phyloP scores from a whole-genome alignment of 2,329 filamentous ascomycete species.

The Parastagonospora avenae region DNA sequence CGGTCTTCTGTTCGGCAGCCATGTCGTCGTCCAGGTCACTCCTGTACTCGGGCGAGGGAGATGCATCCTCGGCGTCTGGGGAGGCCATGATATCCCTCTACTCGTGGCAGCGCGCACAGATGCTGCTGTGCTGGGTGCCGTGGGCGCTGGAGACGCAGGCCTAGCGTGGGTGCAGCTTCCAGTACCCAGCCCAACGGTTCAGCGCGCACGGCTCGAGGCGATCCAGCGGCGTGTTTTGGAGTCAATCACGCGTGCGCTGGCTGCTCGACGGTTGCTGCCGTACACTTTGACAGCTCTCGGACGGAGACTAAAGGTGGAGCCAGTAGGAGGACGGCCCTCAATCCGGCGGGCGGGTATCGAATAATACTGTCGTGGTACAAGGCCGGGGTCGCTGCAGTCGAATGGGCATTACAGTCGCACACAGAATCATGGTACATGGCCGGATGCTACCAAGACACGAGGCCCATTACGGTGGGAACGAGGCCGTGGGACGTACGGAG shows the following conservation, averaged over 20 bases:
- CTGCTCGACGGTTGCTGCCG: slow-evolving; percentile 43
- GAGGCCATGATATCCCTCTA: slow-evolving; percentile 54
- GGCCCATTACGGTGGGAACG: slow-evolving; percentile 40
- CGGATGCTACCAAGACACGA: slow-evolving; percentile 37
- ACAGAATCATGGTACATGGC: slow-evolving; percentile 39
- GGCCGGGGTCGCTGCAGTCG: slow-evolving; percentile 45
- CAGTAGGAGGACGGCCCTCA: slow-evolving; percentile 26
- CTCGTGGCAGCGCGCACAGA: slow-evolving; percentile 37
- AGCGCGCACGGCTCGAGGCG: slow-evolving; percentile 40
- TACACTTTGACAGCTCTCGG: slow-evolving; percentile 41
- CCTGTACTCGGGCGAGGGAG: slow-evolving; percentile 54
- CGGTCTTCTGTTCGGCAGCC: slow-evolving; percentile 49
- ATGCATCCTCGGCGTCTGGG: slow-evolving; percentile 55
- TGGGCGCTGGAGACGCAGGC: slow-evolving; percentile 46
- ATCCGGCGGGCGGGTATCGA: slow-evolving; percentile 49
- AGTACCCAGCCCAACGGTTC: slow-evolving; percentile 43
- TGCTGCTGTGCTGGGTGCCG: slow-evolving; percentile 39
- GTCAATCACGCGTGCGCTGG: slow-evolving; percentile 49
- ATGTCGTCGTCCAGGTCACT: slow-evolving; percentile 50
- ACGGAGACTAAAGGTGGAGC: slow-evolving; percentile 21
- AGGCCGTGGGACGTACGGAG: background rate
- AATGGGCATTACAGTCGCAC: slow-evolving; percentile 40
- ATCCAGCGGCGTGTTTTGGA: slow-evolving; percentile 49
- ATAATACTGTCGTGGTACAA: slow-evolving; percentile 45
- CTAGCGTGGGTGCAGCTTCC: slow-evolving; percentile 48